A percentile compares a stretch with the other conserved stretches of the same genome.
phyloP scores from a whole-genome alignment of 371 early-diverging fungal genomes.

The Gilbertella persicaria region DNA sequence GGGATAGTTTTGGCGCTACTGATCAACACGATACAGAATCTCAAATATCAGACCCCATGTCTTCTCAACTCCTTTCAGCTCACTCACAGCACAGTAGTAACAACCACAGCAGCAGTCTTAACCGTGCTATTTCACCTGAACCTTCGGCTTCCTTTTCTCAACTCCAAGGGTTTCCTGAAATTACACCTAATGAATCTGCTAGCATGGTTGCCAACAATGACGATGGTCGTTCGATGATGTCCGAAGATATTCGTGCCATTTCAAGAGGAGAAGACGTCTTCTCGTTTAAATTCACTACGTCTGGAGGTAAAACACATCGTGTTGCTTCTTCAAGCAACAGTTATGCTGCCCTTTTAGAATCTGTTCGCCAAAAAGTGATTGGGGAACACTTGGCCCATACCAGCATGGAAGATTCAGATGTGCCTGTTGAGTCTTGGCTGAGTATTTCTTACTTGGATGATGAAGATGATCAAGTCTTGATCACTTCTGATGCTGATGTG shows the following conservation, averaged over 20 bases:
- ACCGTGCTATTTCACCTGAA: constrained; percentile 41
- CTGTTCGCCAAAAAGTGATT: constrained; percentile 41
- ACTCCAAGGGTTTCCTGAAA: constrained; percentile 41
- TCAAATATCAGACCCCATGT: constrained; percentile 39
- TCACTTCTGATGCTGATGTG: constrained; percentile 79
- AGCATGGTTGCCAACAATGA: constrained; percentile 46
- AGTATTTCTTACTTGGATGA: constrained; percentile 87
- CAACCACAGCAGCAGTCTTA: constrained; percentile 6
- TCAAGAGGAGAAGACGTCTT: constrained; percentile 26
- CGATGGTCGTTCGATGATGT: constrained; percentile 51
- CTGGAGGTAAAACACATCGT: constrained; percentile 39
- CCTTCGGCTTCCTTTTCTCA: constrained; percentile 41
- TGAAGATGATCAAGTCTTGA: constrained; percentile 84
- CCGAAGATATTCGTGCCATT: constrained; percentile 30
- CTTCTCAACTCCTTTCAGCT: constrained; percentile 23
- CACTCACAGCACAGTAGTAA: constrained; percentile 7
- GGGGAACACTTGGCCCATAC: constrained; percentile 32
- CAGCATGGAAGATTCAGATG: constrained; percentile 6
- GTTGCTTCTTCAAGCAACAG: constrained; percentile 27
- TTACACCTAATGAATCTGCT: constrained; percentile 52
- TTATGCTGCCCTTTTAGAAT: constrained; percentile 29
- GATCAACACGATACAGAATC: constrained; percentile 40
- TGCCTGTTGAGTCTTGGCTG: constrained; percentile 38
- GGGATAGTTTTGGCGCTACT: constrained; percentile 49
- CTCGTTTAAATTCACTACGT: constrained; percentile 42